Evolutionary conservation across 2,329 filamentous ascomycete species (phyloP), one percentile per base, ranked within the genome.

Genomic region (Aspergillus japonicus): DNA sequence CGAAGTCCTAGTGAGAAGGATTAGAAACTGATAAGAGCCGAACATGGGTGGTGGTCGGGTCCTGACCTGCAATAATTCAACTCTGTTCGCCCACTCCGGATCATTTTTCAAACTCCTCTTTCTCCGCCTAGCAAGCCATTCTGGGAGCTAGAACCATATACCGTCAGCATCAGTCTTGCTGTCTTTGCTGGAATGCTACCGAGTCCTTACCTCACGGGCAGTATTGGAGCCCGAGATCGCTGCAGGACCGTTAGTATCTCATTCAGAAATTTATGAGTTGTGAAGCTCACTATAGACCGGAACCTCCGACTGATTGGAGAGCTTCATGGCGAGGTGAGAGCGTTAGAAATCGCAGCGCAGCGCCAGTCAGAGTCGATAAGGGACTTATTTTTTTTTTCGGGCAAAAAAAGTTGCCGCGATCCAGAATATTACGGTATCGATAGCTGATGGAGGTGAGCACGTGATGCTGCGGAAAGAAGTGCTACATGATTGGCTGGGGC

Each of bases 81-180:
- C 89, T 66, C 95, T 89, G 75, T 92, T 96, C 64, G 93, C 89
- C 77, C 94, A 98, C 73, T 97, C 94, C 61, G 90, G 83, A 73
- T 98, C 94, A 67, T 94, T 88, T 78, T 98, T 98, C 68, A 97
- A 80, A 72, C 91, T 96, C 74, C 90, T 85, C 82, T 97, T 98
- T 73, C 94, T 84, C 69, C 92, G 89, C 66, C 92, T 86, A 35
- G 92, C 90, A 62, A 99, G 89, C 93, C 95, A 99, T 78, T 99
- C 95, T 62, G 95, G 95, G 31, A 99, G 83, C 21, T 91, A 91
- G 4, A 44, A 19, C 5, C 39, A 44, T n/a, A 19, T 19, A 44
- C 14, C 39, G 14, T 44, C 39, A 44, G 39, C 16, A 44, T 16
- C 39, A 44, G n/a, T 16, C 39, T 16, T 35, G 11, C 11, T 35